Evolutionary conservation across 768 basidiomycete species (phyloP).

Genomic region (Auriscalpium vulgare): DNA sequence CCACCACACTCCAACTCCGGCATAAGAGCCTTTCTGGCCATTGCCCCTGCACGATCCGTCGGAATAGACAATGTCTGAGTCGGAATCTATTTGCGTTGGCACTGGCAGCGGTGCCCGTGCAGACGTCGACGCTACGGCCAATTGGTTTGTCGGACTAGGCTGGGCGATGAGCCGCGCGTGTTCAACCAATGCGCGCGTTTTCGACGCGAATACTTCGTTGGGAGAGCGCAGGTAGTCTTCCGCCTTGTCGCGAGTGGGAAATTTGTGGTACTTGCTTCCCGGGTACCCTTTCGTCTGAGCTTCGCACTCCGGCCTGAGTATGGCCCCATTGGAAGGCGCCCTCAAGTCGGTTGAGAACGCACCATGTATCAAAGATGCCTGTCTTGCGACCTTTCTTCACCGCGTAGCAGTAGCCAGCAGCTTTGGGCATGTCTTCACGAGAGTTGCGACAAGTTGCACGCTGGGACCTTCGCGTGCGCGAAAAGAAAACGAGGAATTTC

Average conservation of each 20-base stretch:
- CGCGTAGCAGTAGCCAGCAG: conserved; percentile 52
- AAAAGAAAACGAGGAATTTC: no score
- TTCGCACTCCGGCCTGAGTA: conserved; percentile 63
- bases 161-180: background rate
- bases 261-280: conserved; percentile 61
- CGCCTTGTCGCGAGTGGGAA: conserved; percentile 49
- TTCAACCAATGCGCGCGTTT: background rate
- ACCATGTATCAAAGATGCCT: conserved; percentile 74
- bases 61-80: conserved; percentile 57
- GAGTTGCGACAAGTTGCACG: no score
- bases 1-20: conserved; percentile 92
- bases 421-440: background rate
- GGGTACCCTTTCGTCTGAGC: conserved; percentile 57
- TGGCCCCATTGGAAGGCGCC: no score
- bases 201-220: background rate
- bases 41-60: conserved; percentile 89
- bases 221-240: conserved; percentile 33
- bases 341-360: conserved; percentile 8
- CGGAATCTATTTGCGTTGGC: background rate
- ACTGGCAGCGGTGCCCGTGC: background rate
- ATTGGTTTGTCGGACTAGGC: background rate
- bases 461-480: no score
- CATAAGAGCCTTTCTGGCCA: conserved; percentile 55
- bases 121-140: conserved; percentile 1
- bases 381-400: conserved; percentile 55